Percentiles rank a stretch among this genome's conserved stretches.
Conservation (phyloP, 164 flowering plant species). For the Stephania yunnanensis region DNA sequence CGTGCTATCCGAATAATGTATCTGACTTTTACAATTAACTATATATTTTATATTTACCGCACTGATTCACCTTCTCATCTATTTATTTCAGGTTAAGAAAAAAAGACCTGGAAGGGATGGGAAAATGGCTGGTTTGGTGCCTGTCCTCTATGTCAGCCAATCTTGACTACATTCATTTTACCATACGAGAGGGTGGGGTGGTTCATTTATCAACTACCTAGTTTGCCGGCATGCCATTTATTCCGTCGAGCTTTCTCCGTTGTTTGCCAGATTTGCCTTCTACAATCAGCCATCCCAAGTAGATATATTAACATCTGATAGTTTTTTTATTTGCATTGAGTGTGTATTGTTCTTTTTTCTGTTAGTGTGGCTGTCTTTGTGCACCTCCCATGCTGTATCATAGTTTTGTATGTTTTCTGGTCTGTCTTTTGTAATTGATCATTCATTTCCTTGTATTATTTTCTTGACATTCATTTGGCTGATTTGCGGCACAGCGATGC, state of each 20-base stretch:
- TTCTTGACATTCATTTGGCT: neutral
- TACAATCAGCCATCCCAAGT: neutral
- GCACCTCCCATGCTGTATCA: neutral
- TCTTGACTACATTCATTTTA: conserved; percentile 30
- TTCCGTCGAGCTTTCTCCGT: neutral
- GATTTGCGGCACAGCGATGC: neutral
- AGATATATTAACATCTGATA: neutral
- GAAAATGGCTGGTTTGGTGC: conserved; percentile 92
- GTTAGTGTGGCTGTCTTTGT: neutral
- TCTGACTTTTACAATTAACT: neutral
- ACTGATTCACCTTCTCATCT: neutral
- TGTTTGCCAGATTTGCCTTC: neutral
- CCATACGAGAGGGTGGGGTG: neutral
- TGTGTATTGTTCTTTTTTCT: neutral
- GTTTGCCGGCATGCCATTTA: neutral
- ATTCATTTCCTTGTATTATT: neutral
- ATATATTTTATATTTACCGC: neutral
- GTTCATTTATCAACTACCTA: neutral
- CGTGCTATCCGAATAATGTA: neutral
- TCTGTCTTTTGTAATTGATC: neutral
- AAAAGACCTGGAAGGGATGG: conserved; percentile 97
- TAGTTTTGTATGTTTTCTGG: neutral
- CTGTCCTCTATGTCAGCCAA: conserved; percentile 86
- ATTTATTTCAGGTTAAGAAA: conserved; percentile 77
- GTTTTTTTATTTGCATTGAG: neutral